A percentile compares a stretch with the other conserved stretches of the same genome.
These are phyloP conservation scores for Friedmanniomyces endolithicus DNA, from an alignment of 495 filamentous ascomycete genomes.

Conservation along the genomic window DNA sequence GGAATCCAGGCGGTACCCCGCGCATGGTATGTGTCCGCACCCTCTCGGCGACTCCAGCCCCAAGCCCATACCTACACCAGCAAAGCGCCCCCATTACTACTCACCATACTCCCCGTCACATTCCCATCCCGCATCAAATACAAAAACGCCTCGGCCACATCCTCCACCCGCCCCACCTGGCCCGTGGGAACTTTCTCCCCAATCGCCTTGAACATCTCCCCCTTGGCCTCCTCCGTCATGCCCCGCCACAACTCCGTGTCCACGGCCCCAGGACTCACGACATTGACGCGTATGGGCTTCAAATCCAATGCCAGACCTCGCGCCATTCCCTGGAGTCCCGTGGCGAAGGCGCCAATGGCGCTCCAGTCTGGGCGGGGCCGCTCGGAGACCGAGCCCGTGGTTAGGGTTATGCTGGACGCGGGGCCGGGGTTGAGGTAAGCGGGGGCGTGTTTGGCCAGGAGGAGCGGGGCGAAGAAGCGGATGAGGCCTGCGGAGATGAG, in stretches of 20 bases:
- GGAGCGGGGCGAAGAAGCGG: constrained; percentile 27
- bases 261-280: constrained; percentile 27
- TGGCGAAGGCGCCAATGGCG: constrained; percentile 19
- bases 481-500: constrained; percentile 25
- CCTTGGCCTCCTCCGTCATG: constrained; percentile 1
- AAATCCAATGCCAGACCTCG: constrained; percentile 26
- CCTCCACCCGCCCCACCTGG: constrained; percentile 18
- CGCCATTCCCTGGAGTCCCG: constrained; percentile 24
- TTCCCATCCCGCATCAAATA: constrained; percentile 25
- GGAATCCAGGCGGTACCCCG: too few species aligned
- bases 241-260: constrained; percentile 27
- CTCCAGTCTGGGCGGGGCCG: constrained; percentile 20
- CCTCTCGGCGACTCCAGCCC: too few species aligned
- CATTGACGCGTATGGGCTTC: constrained; percentile 27
- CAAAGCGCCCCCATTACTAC: constrained; percentile 24
- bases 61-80: constrained; percentile 20
- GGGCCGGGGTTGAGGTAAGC: constrained; percentile 16
- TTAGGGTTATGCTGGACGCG: constrained; percentile 22
- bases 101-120: constrained; percentile 21
- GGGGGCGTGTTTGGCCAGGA: constrained; percentile 23
- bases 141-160: constrained; percentile 28
- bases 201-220: constrained; percentile 19
- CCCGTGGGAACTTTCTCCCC: constrained; percentile 32
- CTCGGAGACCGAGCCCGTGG: constrained; percentile 25
- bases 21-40: too few species aligned